These are phyloP conservation scores for Tolypocladium guangdongense DNA, from an alignment of 2,329 filamentous ascomycete genomes.

Conservation along the genomic window DNA sequence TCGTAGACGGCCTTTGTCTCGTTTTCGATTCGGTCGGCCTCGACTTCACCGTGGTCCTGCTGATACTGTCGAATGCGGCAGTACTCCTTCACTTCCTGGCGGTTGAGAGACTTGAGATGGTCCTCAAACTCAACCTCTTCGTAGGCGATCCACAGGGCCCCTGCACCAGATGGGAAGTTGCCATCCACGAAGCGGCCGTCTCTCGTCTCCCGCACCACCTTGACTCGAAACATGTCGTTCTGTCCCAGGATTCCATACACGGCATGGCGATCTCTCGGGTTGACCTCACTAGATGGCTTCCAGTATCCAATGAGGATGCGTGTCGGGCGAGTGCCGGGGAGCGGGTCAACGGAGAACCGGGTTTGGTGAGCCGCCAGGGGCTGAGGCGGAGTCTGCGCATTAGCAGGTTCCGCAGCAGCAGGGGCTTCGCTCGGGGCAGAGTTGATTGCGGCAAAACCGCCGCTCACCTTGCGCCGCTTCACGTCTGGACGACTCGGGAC, in stretches of 20 bases:
- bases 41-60: slow-evolving; percentile 40
- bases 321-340: slow-evolving; percentile 43
- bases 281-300: slow-evolving; percentile 38
- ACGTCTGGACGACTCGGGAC: slow-evolving; percentile 21
- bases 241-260: slow-evolving; percentile 51
- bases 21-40: slow-evolving; percentile 36
- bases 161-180: slow-evolving; percentile 49
- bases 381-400: slow-evolving; percentile 10
- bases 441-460: slow-evolving; percentile 21
- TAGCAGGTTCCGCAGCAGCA: background rate
- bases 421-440: slow-evolving; percentile 10
- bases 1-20: slow-evolving; percentile 40
- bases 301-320: slow-evolving; percentile 49
- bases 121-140: slow-evolving; percentile 50
- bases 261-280: slow-evolving; percentile 43
- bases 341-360: slow-evolving; percentile 24
- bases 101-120: slow-evolving; percentile 38
- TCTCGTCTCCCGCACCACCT: slow-evolving; percentile 47
- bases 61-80: slow-evolving; percentile 50
- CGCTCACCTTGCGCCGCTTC: slow-evolving; percentile 38
- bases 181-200: slow-evolving; percentile 47
- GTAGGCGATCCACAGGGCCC: slow-evolving; percentile 51
- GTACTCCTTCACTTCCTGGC: slow-evolving; percentile 53
- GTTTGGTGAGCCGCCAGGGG: slow-evolving; percentile 8
- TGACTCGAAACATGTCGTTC: slow-evolving; percentile 55